Base-by-base conservation (phyloP, 768 basidiomycete genomes). In the Leccinum imitatum region DNA sequence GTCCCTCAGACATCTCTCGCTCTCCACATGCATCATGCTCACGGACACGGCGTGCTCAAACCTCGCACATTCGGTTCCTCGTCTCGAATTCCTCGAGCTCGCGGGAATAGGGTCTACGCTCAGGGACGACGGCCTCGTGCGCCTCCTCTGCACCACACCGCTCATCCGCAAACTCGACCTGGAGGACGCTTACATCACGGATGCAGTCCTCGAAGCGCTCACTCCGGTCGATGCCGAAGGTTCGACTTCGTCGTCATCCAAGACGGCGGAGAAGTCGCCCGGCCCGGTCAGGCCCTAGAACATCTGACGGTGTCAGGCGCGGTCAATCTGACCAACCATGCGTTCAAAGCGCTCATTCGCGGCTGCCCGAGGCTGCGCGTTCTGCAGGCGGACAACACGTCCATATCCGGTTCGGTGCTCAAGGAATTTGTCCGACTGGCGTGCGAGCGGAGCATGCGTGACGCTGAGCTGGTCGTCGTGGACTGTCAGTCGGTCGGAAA, bases 171-270 rank as follows among this genome's bases (percentile, higher is more conserved):
- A 84, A 48, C 75, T 96, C 44, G 95, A 97, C 70, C 76, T 97
- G n/a, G 95, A 96, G 69, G 90, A 93, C 64, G 91, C 91, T 6
- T 72, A 86, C 15, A 83, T 95, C 56, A 88, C 84, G 1, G 93
- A 96, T 71, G 75, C 78, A 3, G 81, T 94, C n/a, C 71, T 96
- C 23, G 76, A 77, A 19, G 77, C 78, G 0, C 76, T 97, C 35
- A 90, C 89, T 1, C 89, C 87, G 0, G 59, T 23, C 17, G 59
- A 61, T 33, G 23, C 11, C 2, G 65, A 68, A 5, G 55, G 54
- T 17, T 41, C 60, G 31, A 35, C 25, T 25, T 25, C 25, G 25
- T 25, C 25, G 3, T 23, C 83, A 25, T 25, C 9, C 59, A 65
- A 53, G 52, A 31, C 54, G 30, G 55, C 64, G 21, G 17, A 39